A percentile compares a stretch with the other conserved stretches of the same genome.
Evolutionary conservation across 1,284 basidiomycete genomes (phyloP).

Genomic region (Trichosporon sp.): DNA sequence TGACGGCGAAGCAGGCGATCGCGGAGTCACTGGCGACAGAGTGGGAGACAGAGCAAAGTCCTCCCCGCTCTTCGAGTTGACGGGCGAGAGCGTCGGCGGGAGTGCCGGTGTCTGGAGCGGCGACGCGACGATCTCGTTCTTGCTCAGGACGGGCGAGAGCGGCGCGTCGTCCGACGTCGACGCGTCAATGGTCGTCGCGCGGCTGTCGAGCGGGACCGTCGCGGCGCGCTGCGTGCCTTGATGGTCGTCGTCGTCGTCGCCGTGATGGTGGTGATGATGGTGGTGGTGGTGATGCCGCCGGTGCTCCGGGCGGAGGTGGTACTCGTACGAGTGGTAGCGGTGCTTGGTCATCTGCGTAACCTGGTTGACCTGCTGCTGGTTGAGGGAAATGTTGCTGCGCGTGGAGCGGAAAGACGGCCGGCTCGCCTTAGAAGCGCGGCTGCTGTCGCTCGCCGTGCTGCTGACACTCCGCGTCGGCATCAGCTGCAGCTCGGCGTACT

Average conservation of each 20-base stretch:
- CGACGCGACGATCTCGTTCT: not conserved
- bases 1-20: not conserved
- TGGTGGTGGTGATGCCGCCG: conserved; percentile 12
- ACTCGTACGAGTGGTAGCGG: conserved; percentile 40
- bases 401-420: conserved; percentile 12
- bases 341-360: conserved; percentile 31
- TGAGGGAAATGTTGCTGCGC: conserved; percentile 22
- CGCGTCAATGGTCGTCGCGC: not conserved
- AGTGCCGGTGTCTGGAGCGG: not conserved
- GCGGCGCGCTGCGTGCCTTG: not conserved
- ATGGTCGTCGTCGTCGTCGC: not conserved
- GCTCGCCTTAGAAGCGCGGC: not conserved
- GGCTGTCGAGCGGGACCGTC: conserved; percentile 9
- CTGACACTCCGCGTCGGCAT: conserved; percentile 30
- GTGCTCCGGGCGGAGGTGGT: conserved; percentile 39
- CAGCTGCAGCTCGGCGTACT: conserved; percentile 34
- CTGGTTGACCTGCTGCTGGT: conserved; percentile 20
- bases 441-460: conserved; percentile 12
- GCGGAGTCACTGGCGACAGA: not conserved
- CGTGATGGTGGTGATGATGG: not conserved
- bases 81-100: conserved; percentile 14
- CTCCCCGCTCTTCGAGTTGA: not conserved
- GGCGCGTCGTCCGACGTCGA: not conserved
- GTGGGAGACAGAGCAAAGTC: not conserved
- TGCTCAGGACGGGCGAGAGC: conserved; percentile 9